These are phyloP conservation scores for Helichrysum umbraculigerum DNA, from an alignment of 129 eudicot species.

Conservation along the genomic window DNA sequence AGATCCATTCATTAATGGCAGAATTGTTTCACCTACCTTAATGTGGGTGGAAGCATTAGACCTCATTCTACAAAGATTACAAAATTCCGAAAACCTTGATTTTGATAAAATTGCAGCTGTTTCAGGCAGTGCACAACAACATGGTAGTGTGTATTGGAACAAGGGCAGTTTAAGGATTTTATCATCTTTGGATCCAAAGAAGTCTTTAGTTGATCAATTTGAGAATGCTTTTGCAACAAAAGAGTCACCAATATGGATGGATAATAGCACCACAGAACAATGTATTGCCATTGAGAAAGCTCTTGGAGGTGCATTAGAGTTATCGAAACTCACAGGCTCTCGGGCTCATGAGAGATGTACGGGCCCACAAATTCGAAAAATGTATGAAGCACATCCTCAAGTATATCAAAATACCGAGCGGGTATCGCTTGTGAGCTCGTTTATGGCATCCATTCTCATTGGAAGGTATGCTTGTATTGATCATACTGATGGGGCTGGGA, in stretches of 20 bases:
- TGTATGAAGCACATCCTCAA: constrained; percentile 55
- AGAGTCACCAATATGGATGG: constrained; percentile 83
- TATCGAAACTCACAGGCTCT: constrained; percentile 64
- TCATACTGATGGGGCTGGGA: constrained; percentile 84
- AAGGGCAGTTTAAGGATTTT: constrained; percentile 46
- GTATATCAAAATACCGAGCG: constrained; percentile 56
- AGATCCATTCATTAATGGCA: constrained; percentile 51
- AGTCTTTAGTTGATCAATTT: constrained; percentile 49
- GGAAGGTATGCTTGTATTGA: constrained; percentile 70
- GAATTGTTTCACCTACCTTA: constrained; percentile 60
- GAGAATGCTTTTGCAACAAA: constrained; percentile 51
- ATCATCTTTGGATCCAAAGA: constrained; percentile 51
- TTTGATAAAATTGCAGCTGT: constrained; percentile 54
- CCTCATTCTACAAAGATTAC: constrained; percentile 43
- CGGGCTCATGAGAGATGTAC: constrained; percentile 71
- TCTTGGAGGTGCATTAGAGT: constrained; percentile 59
- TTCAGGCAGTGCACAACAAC: constrained; percentile 82
- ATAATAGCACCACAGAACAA: constrained; percentile 66
- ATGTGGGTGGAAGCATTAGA: constrained; percentile 85
- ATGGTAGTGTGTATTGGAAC: constrained; percentile 80
- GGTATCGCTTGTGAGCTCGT: constrained; percentile 66
- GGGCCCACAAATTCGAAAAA: constrained; percentile 67
- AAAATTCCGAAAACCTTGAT: constrained; percentile 34
- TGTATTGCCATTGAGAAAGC: constrained; percentile 65
- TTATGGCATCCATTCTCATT: constrained; percentile 60